phyloP scores from a whole-genome alignment of 1,284 basidiomycete species.

The Rhodotorula sp. region DNA sequence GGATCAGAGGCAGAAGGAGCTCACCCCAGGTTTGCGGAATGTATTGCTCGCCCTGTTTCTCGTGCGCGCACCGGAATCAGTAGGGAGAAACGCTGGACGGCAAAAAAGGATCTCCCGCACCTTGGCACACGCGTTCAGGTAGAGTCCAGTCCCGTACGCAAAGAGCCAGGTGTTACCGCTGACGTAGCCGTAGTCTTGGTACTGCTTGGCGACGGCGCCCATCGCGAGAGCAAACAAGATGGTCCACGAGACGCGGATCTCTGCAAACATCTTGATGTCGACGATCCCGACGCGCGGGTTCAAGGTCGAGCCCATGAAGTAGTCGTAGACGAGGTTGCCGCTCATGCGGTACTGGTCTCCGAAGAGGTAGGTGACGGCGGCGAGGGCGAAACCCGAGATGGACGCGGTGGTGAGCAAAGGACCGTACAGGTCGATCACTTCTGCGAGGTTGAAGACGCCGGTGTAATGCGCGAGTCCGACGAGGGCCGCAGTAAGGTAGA shows the following conservation, averaged over 20 bases:
- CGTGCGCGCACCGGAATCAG: neutral
- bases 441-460: constrained; percentile 82
- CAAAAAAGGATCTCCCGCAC: constrained; percentile 4
- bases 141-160: constrained; percentile 91
- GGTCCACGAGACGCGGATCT: constrained; percentile 97
- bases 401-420: constrained; percentile 94
- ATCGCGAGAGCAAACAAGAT: constrained; percentile 90
- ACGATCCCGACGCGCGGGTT: constrained; percentile 92
- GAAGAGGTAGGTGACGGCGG: constrained; percentile 72
- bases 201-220: constrained; percentile 92
- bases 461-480: constrained; percentile 75
- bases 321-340: constrained; percentile 88
- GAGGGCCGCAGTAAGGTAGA: constrained; percentile 81
- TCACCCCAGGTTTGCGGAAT: constrained; percentile 94
- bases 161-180: constrained; percentile 97
- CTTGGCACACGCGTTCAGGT: constrained; percentile 82
- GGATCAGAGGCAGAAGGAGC: neutral
- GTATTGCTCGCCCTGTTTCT: constrained; percentile 62
- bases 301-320: constrained; percentile 86
- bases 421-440: constrained; percentile 96
- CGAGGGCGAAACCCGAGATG: constrained; percentile 81
- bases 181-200: constrained; percentile 85
- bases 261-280: constrained; percentile 96
- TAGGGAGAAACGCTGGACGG: too few species aligned
- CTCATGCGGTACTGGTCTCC: constrained; percentile 89